phyloP scores from a whole-genome alignment of 345 rosid genomes.

The Bruguiera gymnorhiza region DNA sequence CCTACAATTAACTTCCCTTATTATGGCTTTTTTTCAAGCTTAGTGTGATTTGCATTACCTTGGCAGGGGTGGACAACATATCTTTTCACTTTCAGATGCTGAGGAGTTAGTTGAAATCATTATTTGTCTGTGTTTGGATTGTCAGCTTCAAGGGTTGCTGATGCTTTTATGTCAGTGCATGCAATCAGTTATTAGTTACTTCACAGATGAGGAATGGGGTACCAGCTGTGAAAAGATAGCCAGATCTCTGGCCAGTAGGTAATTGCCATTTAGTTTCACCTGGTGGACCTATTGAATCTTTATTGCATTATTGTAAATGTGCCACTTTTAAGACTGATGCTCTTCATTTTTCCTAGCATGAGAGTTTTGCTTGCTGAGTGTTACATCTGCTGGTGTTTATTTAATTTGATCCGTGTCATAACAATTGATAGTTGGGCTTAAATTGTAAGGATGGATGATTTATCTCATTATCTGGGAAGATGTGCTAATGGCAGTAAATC shows the following conservation, averaged over 20 bases:
- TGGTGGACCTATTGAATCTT: not conserved
- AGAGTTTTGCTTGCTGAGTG: not conserved
- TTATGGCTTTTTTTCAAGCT: constrained; percentile 2
- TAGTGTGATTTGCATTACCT: constrained; percentile 1
- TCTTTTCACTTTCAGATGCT: constrained; percentile 51
- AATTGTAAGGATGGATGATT: not conserved
- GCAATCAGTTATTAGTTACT: constrained; percentile 47
- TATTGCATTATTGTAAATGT: not conserved
- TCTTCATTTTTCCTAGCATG: not conserved
- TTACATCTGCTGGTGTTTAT: not conserved
- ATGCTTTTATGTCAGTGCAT: constrained; percentile 47
- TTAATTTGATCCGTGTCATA: not conserved
- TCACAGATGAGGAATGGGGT: constrained; percentile 75
- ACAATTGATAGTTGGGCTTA: not conserved
- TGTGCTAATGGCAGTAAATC: too few species aligned
- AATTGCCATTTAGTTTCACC: not conserved
- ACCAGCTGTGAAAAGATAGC: constrained; percentile 58
- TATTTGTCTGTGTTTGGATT: constrained; percentile 53
- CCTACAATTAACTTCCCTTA: not conserved
- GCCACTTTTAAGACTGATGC: not conserved
- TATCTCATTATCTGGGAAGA: not conserved
- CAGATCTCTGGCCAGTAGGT: constrained; percentile 70
- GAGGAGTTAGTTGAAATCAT: constrained; percentile 55
- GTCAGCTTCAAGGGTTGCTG: constrained; percentile 59
- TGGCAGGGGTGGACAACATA: constrained; percentile 47